phyloP scores from a whole-genome alignment of 352 stramenopile species.

The Phytophthora pinifolia region DNA sequence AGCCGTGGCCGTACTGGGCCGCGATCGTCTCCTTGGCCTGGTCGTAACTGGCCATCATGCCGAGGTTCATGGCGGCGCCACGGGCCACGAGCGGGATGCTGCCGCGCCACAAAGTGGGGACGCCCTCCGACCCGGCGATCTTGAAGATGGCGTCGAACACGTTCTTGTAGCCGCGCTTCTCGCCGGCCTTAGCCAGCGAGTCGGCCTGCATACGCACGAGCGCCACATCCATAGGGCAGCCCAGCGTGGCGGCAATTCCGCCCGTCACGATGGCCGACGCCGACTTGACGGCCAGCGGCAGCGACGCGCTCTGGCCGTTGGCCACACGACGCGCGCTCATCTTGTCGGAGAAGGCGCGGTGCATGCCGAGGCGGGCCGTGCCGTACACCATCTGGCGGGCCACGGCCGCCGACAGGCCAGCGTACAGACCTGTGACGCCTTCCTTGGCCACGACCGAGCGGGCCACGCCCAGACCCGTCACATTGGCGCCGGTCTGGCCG shows the following conservation, averaged over 20 bases:
- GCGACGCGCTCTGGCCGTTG: slow-evolving; percentile 63
- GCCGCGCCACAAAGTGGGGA: slow-evolving; percentile 90
- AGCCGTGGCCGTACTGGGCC: slow-evolving; percentile 62
- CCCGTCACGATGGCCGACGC: slow-evolving; percentile 72
- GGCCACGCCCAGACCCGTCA: slow-evolving; percentile 71
- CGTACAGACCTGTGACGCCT: slow-evolving; percentile 83
- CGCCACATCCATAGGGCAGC: slow-evolving; percentile 97
- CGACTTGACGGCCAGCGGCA: slow-evolving; percentile 78
- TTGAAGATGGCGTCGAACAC: slow-evolving; percentile 95
- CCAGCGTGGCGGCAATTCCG: slow-evolving; percentile 94
- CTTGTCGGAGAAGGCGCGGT: slow-evolving; percentile 81
- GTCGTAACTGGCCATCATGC: slow-evolving; percentile 99
- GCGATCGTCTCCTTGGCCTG: slow-evolving; percentile 94
- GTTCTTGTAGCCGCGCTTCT: slow-evolving; percentile 98
- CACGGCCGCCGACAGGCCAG: slow-evolving; percentile 76
- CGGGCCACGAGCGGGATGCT: slow-evolving; percentile 93
- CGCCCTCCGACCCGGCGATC: slow-evolving; percentile 87
- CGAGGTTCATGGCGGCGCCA: slow-evolving; percentile 99
- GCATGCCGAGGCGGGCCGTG: slow-evolving; percentile 83
- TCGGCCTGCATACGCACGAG: slow-evolving; percentile 98
- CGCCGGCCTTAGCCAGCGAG: slow-evolving; percentile 87
- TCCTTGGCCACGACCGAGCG: slow-evolving; percentile 82
- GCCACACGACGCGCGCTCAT: slow-evolving; percentile 70
- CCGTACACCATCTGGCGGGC: slow-evolving; percentile 88
- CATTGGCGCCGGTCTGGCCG: slow-evolving; percentile 75